These are phyloP conservation scores for Leersia perrieri DNA, from an alignment of 176 grass and related monocot genomes.

Conservation along the genomic window DNA sequence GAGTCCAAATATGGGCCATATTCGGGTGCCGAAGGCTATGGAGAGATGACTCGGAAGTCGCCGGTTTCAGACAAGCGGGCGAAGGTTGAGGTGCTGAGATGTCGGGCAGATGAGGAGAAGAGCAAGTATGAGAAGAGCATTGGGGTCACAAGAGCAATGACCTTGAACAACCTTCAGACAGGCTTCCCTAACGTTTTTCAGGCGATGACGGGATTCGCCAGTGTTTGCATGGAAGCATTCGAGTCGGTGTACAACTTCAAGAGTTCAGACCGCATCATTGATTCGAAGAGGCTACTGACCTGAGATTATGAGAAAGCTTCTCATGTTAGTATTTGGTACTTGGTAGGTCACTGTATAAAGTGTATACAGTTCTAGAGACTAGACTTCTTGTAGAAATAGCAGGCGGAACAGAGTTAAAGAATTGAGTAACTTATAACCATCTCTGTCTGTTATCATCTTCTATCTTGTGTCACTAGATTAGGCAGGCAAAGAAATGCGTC, in stretches of 20 bases:
- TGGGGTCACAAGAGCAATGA: slow-evolving; percentile 90
- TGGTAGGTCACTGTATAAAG: slow-evolving; percentile 42
- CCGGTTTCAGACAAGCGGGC: slow-evolving; percentile 57
- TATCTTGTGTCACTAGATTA: slow-evolving; percentile 10
- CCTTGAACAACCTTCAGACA: slow-evolving; percentile 90
- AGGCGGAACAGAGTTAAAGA: slow-evolving; percentile 24
- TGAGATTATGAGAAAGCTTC: slow-evolving; percentile 24
- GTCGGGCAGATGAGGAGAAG: slow-evolving; percentile 79
- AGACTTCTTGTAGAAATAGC: slow-evolving; percentile 25
- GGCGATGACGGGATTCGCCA: slow-evolving; percentile 92
- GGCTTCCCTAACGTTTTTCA: slow-evolving; percentile 94
- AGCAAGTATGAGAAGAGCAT: slow-evolving; percentile 95
- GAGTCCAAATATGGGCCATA: slow-evolving; percentile 64
- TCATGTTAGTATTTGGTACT: not conserved
- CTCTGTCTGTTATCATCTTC: slow-evolving; percentile 16
- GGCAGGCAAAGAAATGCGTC: slow-evolving; percentile 17
- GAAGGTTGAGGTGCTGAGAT: slow-evolving; percentile 71
- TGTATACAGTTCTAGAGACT: slow-evolving; percentile 51
- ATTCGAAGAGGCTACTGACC: slow-evolving; percentile 65
- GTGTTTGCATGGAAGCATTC: slow-evolving; percentile 80
- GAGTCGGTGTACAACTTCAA: slow-evolving; percentile 82
- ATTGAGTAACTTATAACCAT: slow-evolving; percentile 3
- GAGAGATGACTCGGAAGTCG: slow-evolving; percentile 36
- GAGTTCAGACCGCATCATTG: slow-evolving; percentile 49
- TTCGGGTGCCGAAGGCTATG: slow-evolving; percentile 29